Conservation (phyloP, 371 early-diverging fungal species). For the Mortierella sp. region DNA sequence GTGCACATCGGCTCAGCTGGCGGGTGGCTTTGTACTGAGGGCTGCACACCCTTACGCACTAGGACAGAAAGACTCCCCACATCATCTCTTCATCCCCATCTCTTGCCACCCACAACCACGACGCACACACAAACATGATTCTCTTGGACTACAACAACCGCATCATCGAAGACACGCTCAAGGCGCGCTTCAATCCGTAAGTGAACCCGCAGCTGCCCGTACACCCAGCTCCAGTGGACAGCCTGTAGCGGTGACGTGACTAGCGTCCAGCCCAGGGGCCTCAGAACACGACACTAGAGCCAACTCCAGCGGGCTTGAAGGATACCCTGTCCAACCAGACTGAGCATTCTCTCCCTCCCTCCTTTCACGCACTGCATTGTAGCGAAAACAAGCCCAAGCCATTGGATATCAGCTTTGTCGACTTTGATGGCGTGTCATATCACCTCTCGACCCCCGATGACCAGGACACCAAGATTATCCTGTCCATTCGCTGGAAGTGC, state of each 20-base stretch:
- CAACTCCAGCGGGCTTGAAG: not conserved
- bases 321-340: too few species aligned
- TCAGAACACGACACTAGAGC: not conserved
- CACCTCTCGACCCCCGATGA: constrained; percentile 80
- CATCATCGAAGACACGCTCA: constrained; percentile 71
- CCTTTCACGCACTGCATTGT: not conserved
- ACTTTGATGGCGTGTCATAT: constrained; percentile 96
- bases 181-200: constrained; percentile 68
- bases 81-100: constrained; percentile 5
- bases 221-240: not conserved
- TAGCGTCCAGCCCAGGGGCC: constrained; percentile 4
- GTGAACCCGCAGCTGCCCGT: not conserved
- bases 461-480: constrained; percentile 70
- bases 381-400: constrained; percentile 83
- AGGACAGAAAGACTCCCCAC: not conserved
- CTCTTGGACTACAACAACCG: constrained; percentile 77
- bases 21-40: not conserved
- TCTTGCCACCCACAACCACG: not conserved
- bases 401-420: constrained; percentile 86
- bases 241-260: constrained; percentile 31
- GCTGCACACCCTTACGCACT: too few species aligned
- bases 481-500: constrained; percentile 90
- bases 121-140: constrained; percentile 59
- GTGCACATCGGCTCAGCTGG: too few species aligned
- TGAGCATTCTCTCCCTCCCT: too few species aligned